phyloP scores from a whole-genome alignment of 75 land plant genomes.

The Selaginella tamariscina region DNA sequence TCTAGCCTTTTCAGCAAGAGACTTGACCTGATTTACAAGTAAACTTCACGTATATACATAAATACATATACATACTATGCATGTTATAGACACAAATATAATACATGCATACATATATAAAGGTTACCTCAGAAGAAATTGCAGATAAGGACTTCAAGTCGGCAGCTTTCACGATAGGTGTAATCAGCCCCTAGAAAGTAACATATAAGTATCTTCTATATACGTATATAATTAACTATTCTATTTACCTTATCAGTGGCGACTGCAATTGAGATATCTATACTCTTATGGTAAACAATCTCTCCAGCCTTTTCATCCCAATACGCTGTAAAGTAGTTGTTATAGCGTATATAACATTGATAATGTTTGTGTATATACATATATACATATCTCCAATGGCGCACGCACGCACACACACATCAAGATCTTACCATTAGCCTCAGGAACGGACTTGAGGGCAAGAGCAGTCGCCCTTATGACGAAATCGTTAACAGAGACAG shows the following conservation, averaged over 20 bases:
- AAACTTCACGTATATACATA: neutral
- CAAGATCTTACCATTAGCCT: conserved; percentile 68
- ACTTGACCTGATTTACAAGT: conserved; percentile 49
- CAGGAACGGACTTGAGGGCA: conserved; percentile 73
- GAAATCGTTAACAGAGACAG: conserved; percentile 93
- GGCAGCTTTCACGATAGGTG: conserved; percentile 89
- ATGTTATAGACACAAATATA: too few species aligned
- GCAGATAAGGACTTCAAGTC: conserved; percentile 73
- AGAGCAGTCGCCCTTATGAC: conserved; percentile 82
- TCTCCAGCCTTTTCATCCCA: conserved; percentile 75
- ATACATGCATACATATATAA: neutral
- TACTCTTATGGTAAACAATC: conserved; percentile 35
- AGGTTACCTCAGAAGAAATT: conserved; percentile 74
- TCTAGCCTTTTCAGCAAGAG: conserved; percentile 81
- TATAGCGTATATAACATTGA: too few species aligned
- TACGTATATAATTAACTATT: neutral
- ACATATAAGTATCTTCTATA: neutral
- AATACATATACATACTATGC: too few species aligned
- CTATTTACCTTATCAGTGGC: conserved; percentile 84
- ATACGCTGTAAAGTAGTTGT: conserved; percentile 35
- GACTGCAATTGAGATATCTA: conserved; percentile 92
- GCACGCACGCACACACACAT: too few species aligned
- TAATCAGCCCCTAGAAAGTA: conserved; percentile 77
- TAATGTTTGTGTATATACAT: too few species aligned
- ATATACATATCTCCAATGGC: too few species aligned